These are phyloP conservation scores for Penicillium dipodomyicola DNA, from an alignment of 495 filamentous ascomycete species.

Conservation along the genomic window DNA sequence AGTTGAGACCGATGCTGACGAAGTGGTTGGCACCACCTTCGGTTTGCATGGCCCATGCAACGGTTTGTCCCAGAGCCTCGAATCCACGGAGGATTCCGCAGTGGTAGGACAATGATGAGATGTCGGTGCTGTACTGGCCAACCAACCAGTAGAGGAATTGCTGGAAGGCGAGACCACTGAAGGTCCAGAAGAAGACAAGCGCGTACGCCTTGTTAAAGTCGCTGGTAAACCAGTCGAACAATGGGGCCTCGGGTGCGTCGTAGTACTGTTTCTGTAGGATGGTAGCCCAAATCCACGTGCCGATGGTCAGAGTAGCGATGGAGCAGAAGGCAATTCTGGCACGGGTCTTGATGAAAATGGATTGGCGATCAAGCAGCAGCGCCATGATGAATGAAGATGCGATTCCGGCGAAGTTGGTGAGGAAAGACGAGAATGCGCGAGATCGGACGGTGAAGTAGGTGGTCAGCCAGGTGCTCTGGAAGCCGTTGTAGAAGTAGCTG, in stretches of 20 bases:
- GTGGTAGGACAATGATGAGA: slow-evolving; percentile 35
- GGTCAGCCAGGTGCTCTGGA: slow-evolving; percentile 34
- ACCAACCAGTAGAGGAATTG: slow-evolving; percentile 39
- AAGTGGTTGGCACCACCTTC: slow-evolving; percentile 35
- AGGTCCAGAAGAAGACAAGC: slow-evolving; percentile 35
- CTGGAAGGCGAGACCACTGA: slow-evolving; percentile 35
- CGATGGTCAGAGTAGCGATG: slow-evolving; percentile 26
- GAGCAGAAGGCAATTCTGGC: slow-evolving; percentile 29
- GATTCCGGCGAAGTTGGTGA: slow-evolving; percentile 38
- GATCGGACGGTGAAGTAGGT: slow-evolving; percentile 36
- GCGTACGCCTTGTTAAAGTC: slow-evolving; percentile 35
- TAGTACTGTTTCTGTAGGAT: slow-evolving; percentile 35
- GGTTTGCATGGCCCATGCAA: slow-evolving; percentile 38
- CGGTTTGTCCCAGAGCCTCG: slow-evolving; percentile 34
- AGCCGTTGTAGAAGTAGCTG: slow-evolving; percentile 40
- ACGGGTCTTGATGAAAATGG: slow-evolving; percentile 36
- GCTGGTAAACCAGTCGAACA: slow-evolving; percentile 36
- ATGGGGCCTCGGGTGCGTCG: slow-evolving; percentile 21
- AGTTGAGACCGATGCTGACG: slow-evolving; percentile 37
- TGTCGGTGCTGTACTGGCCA: slow-evolving; percentile 35
- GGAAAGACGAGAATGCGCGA: slow-evolving; percentile 36
- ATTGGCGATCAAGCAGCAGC: slow-evolving; percentile 30
- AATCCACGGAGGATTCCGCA: slow-evolving; percentile 35
- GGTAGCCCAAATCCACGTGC: slow-evolving; percentile 36
- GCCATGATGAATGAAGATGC: slow-evolving; percentile 35